These are phyloP conservation scores for Alloteropsis semialata DNA, from an alignment of 176 grass and related monocot genomes.

Conservation along the genomic window DNA sequence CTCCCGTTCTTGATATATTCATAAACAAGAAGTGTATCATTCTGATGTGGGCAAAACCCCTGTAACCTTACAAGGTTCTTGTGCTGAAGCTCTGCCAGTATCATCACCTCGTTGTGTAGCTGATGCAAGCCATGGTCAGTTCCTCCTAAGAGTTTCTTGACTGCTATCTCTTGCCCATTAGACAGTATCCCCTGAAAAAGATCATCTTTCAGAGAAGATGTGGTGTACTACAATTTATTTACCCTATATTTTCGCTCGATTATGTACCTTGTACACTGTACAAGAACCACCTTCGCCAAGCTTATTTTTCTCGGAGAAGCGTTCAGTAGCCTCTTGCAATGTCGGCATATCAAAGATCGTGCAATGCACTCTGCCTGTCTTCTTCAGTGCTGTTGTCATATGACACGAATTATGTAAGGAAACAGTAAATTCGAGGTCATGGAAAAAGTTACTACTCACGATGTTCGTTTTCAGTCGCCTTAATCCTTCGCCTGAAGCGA, in stretches of 20 bases:
- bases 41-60: conserved; percentile 36
- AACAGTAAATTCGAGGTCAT: not conserved
- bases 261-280: conserved; percentile 43
- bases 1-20: conserved; percentile 40
- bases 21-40: conserved; percentile 36
- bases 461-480: not conserved
- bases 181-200: conserved; percentile 41
- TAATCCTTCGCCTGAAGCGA: conserved; percentile 19
- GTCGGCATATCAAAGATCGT: conserved; percentile 29
- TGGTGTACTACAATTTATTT: not conserved
- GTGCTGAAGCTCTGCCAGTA: conserved; percentile 54
- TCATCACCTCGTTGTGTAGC: conserved; percentile 37
- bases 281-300: conserved; percentile 52
- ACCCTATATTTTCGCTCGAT: too few relatives aligned
- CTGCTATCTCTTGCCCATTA: conserved; percentile 43
- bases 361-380: conserved; percentile 41
- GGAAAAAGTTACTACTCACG: conserved; percentile 26
- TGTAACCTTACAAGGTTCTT: conserved; percentile 52
- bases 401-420: conserved; percentile 25
- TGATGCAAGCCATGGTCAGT: conserved; percentile 11
- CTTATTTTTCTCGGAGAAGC: conserved; percentile 42
- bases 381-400: conserved; percentile 25
- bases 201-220: not conserved
- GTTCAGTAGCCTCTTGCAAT: conserved; percentile 43
- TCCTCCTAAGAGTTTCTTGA: conserved; percentile 39